phyloP scores from a whole-genome alignment of 2,329 filamentous ascomycete species.

The Atkinsonella hypoxylon region DNA sequence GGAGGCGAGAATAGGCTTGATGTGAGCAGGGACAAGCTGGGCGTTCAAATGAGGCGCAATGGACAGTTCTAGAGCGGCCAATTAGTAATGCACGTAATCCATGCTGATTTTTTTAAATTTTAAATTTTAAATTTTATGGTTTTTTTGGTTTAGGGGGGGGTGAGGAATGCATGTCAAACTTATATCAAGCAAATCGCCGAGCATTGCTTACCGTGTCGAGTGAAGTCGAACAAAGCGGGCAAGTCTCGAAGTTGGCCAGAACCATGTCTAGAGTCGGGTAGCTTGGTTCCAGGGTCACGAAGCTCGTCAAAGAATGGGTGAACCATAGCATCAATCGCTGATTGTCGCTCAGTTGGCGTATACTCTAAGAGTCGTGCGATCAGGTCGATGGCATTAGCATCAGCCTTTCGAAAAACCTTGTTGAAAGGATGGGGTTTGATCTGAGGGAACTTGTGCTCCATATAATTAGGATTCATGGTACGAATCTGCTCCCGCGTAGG shows the following conservation, averaged over 20 bases:
- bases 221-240: constrained; percentile 85
- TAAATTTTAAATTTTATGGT: too few relatives aligned
- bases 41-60: constrained; percentile 81
- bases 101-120: too few relatives aligned
- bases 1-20: constrained; percentile 59
- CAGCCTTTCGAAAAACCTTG: constrained; percentile 97
- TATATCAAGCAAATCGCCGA: too few relatives aligned
- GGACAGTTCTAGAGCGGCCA: constrained; percentile 62
- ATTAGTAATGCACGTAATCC: too few relatives aligned
- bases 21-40: constrained; percentile 76
- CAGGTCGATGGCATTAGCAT: constrained; percentile 83
- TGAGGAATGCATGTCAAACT: too few relatives aligned
- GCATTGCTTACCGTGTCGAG: constrained; percentile 67
- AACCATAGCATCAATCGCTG: constrained; percentile 91
- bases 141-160: background rate
- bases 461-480: constrained; percentile 99
- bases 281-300: constrained; percentile 75
- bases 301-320: constrained; percentile 98
- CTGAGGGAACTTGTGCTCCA: constrained; percentile 99
- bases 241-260: constrained; percentile 70
- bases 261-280: constrained; percentile 88
- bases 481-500: constrained; percentile 96
- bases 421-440: constrained; percentile 99
- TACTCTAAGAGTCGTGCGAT: constrained; percentile 93
- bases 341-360: constrained; percentile 88